Evolutionary conservation across 768 basidiomycete genomes (phyloP), one percentile per base, ranked within the genome.

Genomic region (Psilocybe cyanescens): DNA sequence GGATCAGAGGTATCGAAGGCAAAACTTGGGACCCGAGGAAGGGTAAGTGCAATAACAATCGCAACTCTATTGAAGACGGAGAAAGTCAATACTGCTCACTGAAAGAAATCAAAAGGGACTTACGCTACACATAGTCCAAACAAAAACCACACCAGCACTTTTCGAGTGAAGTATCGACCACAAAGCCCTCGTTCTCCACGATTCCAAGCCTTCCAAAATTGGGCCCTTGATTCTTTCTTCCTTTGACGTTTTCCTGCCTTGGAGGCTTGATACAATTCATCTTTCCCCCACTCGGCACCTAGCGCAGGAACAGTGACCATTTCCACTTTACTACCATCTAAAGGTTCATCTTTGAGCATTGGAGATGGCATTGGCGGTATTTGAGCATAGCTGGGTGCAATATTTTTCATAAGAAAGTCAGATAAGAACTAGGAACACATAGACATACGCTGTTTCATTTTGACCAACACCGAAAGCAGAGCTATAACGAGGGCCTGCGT

Each of bases 241-340:
- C 83, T 79, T 73, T 93, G 89, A 30, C 83, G 79, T 70, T 83
- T 84, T 4, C 85, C 91, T 2, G 86, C 76, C 68, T 88, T 90
- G 1, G 90, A 91, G 85, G 94, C 90, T 39, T 83, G 83, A 51
- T 82, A 83, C 73, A 97, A 75, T 72, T 98, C 95, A 17, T 83
- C 78, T 53, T 87, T 86, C 28, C 83, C 83, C 95, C 95, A 98
- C 76, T 98, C 95, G 0, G 95, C 78, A 17, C 95, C 95, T 2
- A 98, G 81, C 2, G 92, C 92, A 2, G 95, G 95, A 0, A 97
- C 94, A 0, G 95, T 97, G 47, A 97, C 90, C 73, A 96, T 81
- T 74, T 98, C 95, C 24, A 95, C 91, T 3, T 84, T 86, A 8
- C 79, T 79, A 3, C 67, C 58, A 16, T 80, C 80, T 9, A 68